Percentiles rank a stretch among this genome's conserved stretches.
Conservation (phyloP, 352 stramenopile species). For the Globisporangium middletonii region DNA sequence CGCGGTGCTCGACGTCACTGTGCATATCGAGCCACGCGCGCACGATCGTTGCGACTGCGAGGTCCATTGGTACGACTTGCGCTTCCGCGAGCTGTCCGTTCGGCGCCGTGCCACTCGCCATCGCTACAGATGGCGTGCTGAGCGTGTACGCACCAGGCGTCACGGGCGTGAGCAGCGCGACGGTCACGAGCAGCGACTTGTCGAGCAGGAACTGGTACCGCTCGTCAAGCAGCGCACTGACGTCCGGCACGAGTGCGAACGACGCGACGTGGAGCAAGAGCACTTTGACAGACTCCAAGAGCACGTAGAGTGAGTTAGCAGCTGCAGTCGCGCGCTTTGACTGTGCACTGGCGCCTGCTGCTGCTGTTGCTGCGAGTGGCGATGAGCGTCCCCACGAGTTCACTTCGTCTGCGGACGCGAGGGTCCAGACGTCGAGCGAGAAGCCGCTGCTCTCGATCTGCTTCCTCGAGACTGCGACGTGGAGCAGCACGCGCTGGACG, state of each 20-base stretch:
- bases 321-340: constrained; percentile 1
- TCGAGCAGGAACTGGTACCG: constrained; percentile 16
- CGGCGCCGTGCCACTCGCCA: neutral
- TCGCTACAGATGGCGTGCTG: neutral
- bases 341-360: neutral
- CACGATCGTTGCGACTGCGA: constrained; percentile 24
- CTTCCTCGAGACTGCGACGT: constrained; percentile 26
- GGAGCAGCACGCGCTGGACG: constrained; percentile 31
- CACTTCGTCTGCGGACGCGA: constrained; percentile 6
- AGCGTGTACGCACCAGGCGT: constrained; percentile 22
- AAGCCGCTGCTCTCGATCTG: constrained; percentile 23
- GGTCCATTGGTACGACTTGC: constrained; percentile 26
- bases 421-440: constrained; percentile 19
- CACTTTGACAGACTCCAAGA: constrained; percentile 33
- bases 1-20: constrained; percentile 14
- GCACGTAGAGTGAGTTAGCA: constrained; percentile 17
- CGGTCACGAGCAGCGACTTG: constrained; percentile 14
- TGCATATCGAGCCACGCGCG: constrained; percentile 26
- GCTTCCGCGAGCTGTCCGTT: constrained; percentile 28
- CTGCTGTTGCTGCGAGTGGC: neutral
- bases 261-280: constrained; percentile 27
- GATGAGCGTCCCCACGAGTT: constrained; percentile 10
- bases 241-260: constrained; percentile 11
- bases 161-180: constrained; percentile 23
- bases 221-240: constrained; percentile 16